Conservation (phyloP, 2,329 filamentous ascomycete genomes). For the Calonectria honghensis region DNA sequence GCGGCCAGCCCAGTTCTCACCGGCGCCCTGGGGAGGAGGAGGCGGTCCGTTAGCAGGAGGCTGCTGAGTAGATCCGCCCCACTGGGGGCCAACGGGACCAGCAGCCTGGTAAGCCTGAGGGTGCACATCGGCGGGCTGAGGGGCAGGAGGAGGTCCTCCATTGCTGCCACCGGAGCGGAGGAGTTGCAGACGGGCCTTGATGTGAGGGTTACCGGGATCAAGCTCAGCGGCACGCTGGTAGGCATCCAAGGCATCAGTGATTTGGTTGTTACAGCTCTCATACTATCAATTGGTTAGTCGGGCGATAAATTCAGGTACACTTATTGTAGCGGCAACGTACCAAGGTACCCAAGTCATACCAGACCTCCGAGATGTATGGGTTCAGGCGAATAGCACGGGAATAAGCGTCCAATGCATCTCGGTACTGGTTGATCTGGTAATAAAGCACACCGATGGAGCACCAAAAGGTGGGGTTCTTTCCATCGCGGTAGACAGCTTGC, state of each 20-base stretch:
- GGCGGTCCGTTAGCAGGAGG: constrained; percentile 72
- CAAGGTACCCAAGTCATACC: constrained; percentile 97
- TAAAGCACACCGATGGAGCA: constrained; percentile 99
- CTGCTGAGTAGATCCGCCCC: constrained; percentile 85
- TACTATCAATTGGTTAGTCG: constrained; percentile 76
- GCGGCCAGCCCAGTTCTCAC: constrained; percentile 76
- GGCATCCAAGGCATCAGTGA: constrained; percentile 94
- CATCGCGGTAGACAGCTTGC: constrained; percentile 98
- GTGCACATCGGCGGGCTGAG: constrained; percentile 96
- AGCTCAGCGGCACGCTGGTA: constrained; percentile 96
- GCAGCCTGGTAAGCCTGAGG: constrained; percentile 93
- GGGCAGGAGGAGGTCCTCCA: constrained; percentile 83
- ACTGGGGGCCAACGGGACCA: constrained; percentile 90
- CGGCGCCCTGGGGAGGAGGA: constrained; percentile 76
- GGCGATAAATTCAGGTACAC: neutral
- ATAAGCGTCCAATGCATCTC: constrained; percentile 97
- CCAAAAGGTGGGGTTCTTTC: constrained; percentile 99
- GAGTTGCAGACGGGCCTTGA: constrained; percentile 94
- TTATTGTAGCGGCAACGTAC: constrained; percentile 71
- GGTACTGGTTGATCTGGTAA: constrained; percentile 99
- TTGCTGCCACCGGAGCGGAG: constrained; percentile 87
- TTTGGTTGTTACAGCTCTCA: constrained; percentile 99
- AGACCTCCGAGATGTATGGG: constrained; percentile 98
- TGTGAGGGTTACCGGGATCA: constrained; percentile 94
- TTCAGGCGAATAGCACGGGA: constrained; percentile 97